phyloP scores from a whole-genome alignment of 805 yeast genomes.

The Yamadazyma scolyti region DNA sequence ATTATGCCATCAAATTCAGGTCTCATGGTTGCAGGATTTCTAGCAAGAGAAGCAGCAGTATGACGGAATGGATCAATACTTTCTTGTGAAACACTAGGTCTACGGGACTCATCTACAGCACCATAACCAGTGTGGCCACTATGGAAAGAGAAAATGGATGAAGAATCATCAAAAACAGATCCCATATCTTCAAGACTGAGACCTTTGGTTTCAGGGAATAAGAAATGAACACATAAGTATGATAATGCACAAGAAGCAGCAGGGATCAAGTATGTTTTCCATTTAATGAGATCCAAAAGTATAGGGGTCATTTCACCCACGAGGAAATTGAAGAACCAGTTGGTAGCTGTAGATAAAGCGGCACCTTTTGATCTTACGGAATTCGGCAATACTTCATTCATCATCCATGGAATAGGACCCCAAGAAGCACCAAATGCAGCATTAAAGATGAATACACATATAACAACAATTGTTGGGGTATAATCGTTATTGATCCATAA shows the following conservation, averaged over 20 bases:
- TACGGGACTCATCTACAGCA: slow-evolving; percentile 13
- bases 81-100: slow-evolving; percentile 15
- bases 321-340: slow-evolving; percentile 89
- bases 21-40: slow-evolving; percentile 33
- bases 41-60: slow-evolving; percentile 42
- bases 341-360: slow-evolving; percentile 84
- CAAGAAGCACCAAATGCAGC: slow-evolving; percentile 86
- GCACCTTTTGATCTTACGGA: slow-evolving; percentile 87
- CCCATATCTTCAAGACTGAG: slow-evolving; percentile 90
- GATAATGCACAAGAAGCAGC: slow-evolving; percentile 74
- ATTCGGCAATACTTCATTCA: slow-evolving; percentile 83
- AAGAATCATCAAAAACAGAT: slow-evolving; percentile 68
- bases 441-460: slow-evolving; percentile 73
- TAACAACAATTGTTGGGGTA: slow-evolving; percentile 71
- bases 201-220: slow-evolving; percentile 91
- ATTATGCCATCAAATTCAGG: slow-evolving; percentile 29
- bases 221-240: slow-evolving; percentile 62
- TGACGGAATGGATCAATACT: slow-evolving; percentile 17
- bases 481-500: slow-evolving; percentile 28
- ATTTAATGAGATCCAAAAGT: slow-evolving; percentile 67
- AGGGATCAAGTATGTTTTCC: slow-evolving; percentile 81
- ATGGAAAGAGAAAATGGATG: slow-evolving; percentile 41
- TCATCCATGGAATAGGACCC: slow-evolving; percentile 96
- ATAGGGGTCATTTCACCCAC: slow-evolving; percentile 93
- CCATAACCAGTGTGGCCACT: slow-evolving; percentile 16